phyloP scores from a whole-genome alignment of 352 stramenopile species.

The Lagenidium sp. region DNA sequence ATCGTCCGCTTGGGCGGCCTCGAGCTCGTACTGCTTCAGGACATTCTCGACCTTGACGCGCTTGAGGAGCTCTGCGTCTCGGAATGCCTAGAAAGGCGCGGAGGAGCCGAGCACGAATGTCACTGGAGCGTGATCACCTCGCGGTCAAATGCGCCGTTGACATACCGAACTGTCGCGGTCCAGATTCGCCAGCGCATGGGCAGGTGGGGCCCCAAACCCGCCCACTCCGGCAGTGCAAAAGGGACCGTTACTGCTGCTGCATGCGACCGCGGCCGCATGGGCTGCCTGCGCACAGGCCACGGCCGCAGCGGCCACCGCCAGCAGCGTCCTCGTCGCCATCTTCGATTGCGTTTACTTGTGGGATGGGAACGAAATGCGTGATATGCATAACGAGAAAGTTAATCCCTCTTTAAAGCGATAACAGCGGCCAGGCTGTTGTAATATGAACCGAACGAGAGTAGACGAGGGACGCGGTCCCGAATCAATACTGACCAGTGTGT shows the following conservation, averaged over 20 bases:
- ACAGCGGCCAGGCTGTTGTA: constrained; percentile 3
- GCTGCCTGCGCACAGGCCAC: background rate
- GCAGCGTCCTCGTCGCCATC: background rate
- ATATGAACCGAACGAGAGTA: background rate
- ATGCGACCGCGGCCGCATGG: constrained; percentile 4
- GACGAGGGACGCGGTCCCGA: constrained; percentile 8
- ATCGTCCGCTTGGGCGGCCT: constrained; percentile 14
- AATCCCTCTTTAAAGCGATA: constrained; percentile 7
- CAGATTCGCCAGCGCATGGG: constrained; percentile 31
- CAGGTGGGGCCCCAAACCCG: constrained; percentile 22
- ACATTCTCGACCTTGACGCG: constrained; percentile 44
- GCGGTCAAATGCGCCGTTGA: too few relatives aligned
- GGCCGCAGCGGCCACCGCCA: constrained; percentile 1
- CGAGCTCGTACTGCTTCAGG: constrained; percentile 57
- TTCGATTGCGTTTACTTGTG: constrained; percentile 8
- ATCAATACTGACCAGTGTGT: constrained; percentile 6
- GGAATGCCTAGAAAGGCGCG: too few relatives aligned
- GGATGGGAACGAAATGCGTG: too few relatives aligned
- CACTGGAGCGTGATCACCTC: too few relatives aligned
- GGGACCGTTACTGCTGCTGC: constrained; percentile 65
- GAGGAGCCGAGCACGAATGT: too few relatives aligned
- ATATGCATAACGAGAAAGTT: too few relatives aligned
- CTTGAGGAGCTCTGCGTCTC: constrained; percentile 35
- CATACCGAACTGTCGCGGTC: constrained; percentile 28
- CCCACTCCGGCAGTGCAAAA: constrained; percentile 26